Percentiles rank a stretch among this genome's conserved stretches.
Conservation (phyloP, 192 early-diverging fungal genomes). For the Martensiomyces pterosporus region DNA sequence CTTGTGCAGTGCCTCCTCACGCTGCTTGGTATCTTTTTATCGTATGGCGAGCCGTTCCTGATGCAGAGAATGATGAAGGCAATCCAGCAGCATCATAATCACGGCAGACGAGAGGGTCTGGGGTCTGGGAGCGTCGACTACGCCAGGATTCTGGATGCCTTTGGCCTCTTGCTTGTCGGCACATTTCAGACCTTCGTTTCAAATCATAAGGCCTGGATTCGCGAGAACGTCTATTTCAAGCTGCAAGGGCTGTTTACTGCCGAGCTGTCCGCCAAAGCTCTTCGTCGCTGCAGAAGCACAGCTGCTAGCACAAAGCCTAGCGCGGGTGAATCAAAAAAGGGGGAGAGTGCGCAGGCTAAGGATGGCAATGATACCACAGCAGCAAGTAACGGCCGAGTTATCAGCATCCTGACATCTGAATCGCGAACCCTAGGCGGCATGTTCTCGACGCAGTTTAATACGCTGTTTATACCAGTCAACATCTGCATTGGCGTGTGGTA, state of each 20-base stretch:
- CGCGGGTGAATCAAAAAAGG: slow-evolving; percentile 19
- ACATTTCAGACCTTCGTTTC: slow-evolving; percentile 47
- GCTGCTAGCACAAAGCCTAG: slow-evolving; percentile 16
- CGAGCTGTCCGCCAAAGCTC: slow-evolving; percentile 65
- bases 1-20: slow-evolving; percentile 41
- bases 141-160: slow-evolving; percentile 54
- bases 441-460: slow-evolving; percentile 61
- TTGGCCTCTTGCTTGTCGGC: slow-evolving; percentile 58
- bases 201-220: slow-evolving; percentile 65
- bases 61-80: slow-evolving; percentile 56
- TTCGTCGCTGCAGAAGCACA: slow-evolving; percentile 56
- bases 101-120: not conserved
- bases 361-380: slow-evolving; percentile 40
- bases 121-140: not conserved
- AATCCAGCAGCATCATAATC: slow-evolving; percentile 46
- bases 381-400: slow-evolving; percentile 56
- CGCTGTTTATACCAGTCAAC: slow-evolving; percentile 54
- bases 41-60: slow-evolving; percentile 56
- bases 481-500: slow-evolving; percentile 63
- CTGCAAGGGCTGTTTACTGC: slow-evolving; percentile 58
- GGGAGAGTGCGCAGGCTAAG: slow-evolving; percentile 17
- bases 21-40: slow-evolving; percentile 33
- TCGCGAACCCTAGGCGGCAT: slow-evolving; percentile 19
- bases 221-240: slow-evolving; percentile 61
- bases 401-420: slow-evolving; percentile 74